Base-by-base conservation (phyloP, 306 rosid species). In the Cucumis cinereus region DNA sequence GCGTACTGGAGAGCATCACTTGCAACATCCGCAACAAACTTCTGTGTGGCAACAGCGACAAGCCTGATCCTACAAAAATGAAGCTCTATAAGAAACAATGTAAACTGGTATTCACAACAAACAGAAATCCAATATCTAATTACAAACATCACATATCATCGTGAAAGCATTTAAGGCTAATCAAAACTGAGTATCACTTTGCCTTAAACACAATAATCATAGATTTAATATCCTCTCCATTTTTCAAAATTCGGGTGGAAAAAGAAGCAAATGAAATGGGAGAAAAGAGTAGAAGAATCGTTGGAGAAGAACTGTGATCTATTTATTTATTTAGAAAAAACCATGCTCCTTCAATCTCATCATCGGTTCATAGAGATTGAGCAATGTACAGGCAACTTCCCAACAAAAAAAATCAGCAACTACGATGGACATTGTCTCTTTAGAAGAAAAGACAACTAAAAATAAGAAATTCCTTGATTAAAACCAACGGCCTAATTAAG, bases 11-110 rank as follows among this genome's bases (percentile, higher is more conserved):
- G 91, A 13, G 91, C 88, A 71, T 87, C 90, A 11, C 87, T 88
- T 22, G 91, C 94, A 79, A 89, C 90, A 75, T 87, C 94, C 49
- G 88, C 91, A 24, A 89, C 91, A 77, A 89, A 87, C 83, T 89
- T 89, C 87, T 89, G 91, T 8, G 94, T 87, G 49, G 94, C 94
- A 81, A 87, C 90, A 57, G 91, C 94, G 38, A 89, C 90, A 63
- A 89, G 84, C 82, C 94, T 84, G 78, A 87, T 87, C 87, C 94
- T 89, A 89, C 79, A 81, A 85, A 69, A 70, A 23, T 23, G 26
- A 45, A 33, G 74, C 57, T 14, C 22, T 0, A 45, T 69, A 6
- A 69, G 30, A 45, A 45, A 41, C 17, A 40, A 40, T n/a, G 54
- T 67, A 40, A n/a, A 22, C 30, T n/a, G 2, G 2, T 22, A 5